phyloP scores from a whole-genome alignment of 768 basidiomycete genomes.

The Leccinum disarticulatum region DNA sequence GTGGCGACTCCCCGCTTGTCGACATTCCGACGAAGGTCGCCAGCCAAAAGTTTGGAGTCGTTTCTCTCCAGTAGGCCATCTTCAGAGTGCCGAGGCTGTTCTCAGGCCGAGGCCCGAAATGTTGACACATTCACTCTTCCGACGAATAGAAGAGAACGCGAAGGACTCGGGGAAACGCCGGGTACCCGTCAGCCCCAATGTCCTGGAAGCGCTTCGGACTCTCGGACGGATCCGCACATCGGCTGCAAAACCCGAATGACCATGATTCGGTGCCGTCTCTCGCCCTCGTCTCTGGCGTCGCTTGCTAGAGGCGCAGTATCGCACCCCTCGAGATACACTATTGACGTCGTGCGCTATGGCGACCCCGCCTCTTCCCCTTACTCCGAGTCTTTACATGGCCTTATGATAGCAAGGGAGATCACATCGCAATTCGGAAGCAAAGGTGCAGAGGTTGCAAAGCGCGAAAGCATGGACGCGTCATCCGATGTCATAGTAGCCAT shows the following conservation, averaged over 20 bases:
- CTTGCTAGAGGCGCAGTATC: neutral
- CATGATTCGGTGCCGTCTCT: neutral
- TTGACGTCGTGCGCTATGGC: neutral
- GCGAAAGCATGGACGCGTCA: neutral
- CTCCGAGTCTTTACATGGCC: neutral
- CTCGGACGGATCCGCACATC: conserved; percentile 2
- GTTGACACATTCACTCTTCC: neutral
- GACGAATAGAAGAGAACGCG: neutral
- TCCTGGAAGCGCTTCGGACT: conserved; percentile 1
- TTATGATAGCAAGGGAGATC: neutral
- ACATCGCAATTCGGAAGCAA: neutral
- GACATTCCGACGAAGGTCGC: neutral
- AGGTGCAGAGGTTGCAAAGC: neutral
- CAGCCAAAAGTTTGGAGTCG: neutral
- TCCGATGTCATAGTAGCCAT: neutral
- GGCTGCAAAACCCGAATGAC: neutral
- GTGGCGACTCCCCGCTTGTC: neutral
- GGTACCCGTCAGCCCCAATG: neutral
- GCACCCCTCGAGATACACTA: neutral
- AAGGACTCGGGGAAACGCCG: neutral
- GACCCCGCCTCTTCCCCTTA: neutral
- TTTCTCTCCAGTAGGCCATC: neutral
- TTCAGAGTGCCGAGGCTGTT: neutral
- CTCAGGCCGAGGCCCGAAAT: neutral
- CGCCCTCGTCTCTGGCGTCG: neutral